These are phyloP conservation scores for Schizochytrium sp. DNA, from an alignment of 108 stramenopile species.

Conservation along the genomic window DNA sequence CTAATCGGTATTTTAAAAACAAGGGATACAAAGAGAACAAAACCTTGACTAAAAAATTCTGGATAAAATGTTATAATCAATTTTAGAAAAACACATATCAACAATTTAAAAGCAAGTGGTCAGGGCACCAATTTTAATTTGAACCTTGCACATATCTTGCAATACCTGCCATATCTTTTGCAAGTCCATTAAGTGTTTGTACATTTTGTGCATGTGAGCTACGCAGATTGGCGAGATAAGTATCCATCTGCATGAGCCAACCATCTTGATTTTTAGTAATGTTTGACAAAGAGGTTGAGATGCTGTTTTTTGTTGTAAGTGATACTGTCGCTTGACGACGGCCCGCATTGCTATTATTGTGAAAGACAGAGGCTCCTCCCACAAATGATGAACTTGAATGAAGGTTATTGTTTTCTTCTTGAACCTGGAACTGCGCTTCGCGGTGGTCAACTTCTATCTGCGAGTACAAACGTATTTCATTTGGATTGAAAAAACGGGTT, in stretches of 20 bases:
- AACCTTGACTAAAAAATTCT: too few species aligned
- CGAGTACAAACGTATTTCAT: neutral
- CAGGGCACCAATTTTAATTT: neutral
- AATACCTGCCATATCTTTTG: neutral
- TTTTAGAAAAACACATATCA: neutral
- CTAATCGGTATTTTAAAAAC: too few species aligned
- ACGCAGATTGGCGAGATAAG: neutral
- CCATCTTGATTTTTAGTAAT: constrained; percentile 30
- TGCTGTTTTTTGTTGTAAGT: neutral
- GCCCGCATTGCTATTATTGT: neutral
- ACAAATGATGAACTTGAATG: too few species aligned
- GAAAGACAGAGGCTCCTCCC: too few species aligned
- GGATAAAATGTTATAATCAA: neutral
- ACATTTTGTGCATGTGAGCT: constrained; percentile 26
- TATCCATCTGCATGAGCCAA: constrained; percentile 56
- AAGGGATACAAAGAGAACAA: too few species aligned
- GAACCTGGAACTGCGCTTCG: neutral
- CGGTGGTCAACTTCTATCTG: neutral
- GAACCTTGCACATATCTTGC: neutral
- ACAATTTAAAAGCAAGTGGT: neutral
- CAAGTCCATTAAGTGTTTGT: neutral
- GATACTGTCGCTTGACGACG: neutral
- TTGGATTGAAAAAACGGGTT: neutral
- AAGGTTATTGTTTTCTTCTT: neutral
- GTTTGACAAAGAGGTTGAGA: neutral